Base-by-base conservation (phyloP, 306 rosid genomes). In the Lupinus albus region DNA sequence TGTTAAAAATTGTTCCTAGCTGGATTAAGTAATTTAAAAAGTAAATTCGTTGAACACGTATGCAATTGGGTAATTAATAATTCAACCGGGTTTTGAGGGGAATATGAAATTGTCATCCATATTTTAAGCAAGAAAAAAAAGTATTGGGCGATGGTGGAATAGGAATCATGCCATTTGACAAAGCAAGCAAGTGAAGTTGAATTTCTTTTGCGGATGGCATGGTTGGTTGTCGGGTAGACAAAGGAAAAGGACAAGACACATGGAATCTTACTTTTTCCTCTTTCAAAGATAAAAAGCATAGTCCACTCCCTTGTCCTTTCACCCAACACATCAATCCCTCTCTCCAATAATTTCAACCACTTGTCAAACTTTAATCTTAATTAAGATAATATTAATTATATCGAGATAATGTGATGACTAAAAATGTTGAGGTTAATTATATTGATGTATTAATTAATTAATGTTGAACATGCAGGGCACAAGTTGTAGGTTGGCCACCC, bases 401-500 rank as follows among this genome's bases (percentile, higher is more conserved):
- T n/a, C n/a, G n/a, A n/a, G n/a, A n/a, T n/a, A n/a, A n/a, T n/a
- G n/a, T n/a, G n/a, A n/a, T n/a, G n/a, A n/a, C n/a, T 11, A 1
- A 28, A 11, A 11, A 11, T 44, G 6, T 32, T 32, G 5, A 35
- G 7, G 0, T 41, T 11, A 42, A 4, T 42, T 44, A 7, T 9
- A 11, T 44, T 44, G 15, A 44, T 3, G 48, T 53, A 36, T 3
- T 14, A 25, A 25, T 25, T 25, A 25, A 25, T 25, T 46, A 17
- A 53, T 13, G 28, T 50, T 75, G 68, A 46, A 58, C 74, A 12
- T 39, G 63, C 72, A 91, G 97, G 76, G 80, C 96, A 64, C 97
- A 88, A 72, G 97, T 86, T 3, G 97, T 91, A 68, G 97, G 97
- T 8, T 91, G 97, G 97, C 97, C 97, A 60, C 97, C 97, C 0